Conservation (phyloP, 495 filamentous ascomycete species). For the Astrocystis sublimbata region DNA sequence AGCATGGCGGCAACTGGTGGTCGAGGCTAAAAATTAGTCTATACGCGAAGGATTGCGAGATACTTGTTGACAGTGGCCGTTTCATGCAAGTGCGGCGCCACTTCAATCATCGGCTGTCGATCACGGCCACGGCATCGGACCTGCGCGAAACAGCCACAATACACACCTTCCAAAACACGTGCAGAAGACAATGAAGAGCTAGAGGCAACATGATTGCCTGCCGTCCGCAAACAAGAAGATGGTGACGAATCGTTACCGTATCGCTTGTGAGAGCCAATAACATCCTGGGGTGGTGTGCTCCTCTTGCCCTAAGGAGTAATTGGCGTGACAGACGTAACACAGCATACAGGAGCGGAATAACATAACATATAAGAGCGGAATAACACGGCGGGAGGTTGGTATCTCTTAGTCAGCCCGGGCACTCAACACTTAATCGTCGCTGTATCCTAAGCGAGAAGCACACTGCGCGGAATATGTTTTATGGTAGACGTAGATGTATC, state of each 20-base stretch:
- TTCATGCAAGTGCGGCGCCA: constrained; percentile 12
- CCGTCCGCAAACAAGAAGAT: not conserved
- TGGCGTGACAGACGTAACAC: not conserved
- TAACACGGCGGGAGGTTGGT: too few species aligned
- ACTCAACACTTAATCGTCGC: too few species aligned
- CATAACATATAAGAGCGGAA: too few species aligned
- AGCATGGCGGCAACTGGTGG: not conserved
- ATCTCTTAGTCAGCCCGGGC: too few species aligned
- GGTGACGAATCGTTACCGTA: not conserved
- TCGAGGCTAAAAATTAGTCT: not conserved
- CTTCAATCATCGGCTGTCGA: constrained; percentile 3
- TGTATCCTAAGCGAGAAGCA: too few species aligned
- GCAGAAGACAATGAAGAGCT: not conserved
- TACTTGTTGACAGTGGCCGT: not conserved
- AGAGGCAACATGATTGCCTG: not conserved
- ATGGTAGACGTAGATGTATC: too few species aligned
- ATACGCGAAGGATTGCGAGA: not conserved
- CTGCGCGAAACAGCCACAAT: not conserved
- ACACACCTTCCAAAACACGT: not conserved
- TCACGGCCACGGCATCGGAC: not conserved
- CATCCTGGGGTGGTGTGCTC: not conserved
- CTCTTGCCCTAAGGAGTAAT: constrained; percentile 14
- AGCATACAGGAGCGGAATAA: too few species aligned
- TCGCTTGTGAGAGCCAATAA: constrained; percentile 4
- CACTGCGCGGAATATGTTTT: too few species aligned